These are phyloP conservation scores for Elsinoe perseae DNA, from an alignment of 2,329 filamentous ascomycete species.

Conservation along the genomic window DNA sequence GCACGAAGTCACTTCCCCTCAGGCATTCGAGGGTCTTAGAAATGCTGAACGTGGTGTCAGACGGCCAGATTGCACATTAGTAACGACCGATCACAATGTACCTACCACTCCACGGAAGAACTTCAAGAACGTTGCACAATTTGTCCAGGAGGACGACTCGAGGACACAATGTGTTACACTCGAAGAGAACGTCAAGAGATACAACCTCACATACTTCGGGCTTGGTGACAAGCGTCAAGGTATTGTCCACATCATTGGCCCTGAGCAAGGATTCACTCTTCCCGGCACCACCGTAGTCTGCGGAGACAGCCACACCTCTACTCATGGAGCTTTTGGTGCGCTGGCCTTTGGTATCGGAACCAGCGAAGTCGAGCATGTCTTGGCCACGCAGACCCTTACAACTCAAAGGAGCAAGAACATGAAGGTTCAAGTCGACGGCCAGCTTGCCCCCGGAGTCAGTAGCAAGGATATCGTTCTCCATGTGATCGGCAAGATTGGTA, in stretches of 20 bases:
- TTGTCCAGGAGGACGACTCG: conserved; percentile 92
- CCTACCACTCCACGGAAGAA: conserved; percentile 84
- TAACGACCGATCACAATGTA: conserved; percentile 95
- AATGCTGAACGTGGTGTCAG: conserved; percentile 83
- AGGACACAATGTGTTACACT: conserved; percentile 89
- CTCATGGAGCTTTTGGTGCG: conserved; percentile 91
- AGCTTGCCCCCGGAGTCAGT: conserved; percentile 81
- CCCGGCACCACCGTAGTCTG: conserved; percentile 95
- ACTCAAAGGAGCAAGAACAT: conserved; percentile 97
- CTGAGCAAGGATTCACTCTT: conserved; percentile 96
- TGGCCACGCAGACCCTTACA: conserved; percentile 91
- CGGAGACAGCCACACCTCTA: conserved; percentile 96
- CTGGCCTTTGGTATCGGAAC: conserved; percentile 96
- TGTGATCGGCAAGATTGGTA: conserved; percentile 88
- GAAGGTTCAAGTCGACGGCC: conserved; percentile 89
- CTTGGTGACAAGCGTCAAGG: conserved; percentile 94
- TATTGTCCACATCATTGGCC: conserved; percentile 96
- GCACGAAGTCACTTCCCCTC: conserved; percentile 96
- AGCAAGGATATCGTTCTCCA: conserved; percentile 94
- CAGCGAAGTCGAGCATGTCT: conserved; percentile 95
- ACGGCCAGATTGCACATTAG: conserved; percentile 91
- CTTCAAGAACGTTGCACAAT: conserved; percentile 87
- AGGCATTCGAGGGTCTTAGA: conserved; percentile 93
- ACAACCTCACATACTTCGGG: conserved; percentile 94
- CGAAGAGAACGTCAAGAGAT: conserved; percentile 95